Conservation (phyloP, 495 filamentous ascomycete genomes). For the Cetradonia linearis region DNA sequence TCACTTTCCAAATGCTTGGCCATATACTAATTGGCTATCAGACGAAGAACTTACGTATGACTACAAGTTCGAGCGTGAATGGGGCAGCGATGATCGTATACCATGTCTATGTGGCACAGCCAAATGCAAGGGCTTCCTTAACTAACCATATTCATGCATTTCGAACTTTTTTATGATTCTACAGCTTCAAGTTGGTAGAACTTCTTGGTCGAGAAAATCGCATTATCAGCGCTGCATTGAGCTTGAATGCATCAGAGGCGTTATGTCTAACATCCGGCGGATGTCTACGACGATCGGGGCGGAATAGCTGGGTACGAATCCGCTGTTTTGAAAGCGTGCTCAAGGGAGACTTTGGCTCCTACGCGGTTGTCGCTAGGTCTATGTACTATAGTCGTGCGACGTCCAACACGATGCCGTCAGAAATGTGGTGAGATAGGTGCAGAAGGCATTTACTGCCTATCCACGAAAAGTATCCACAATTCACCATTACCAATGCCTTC, state of each 20-base stretch:
- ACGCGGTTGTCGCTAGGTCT: background rate
- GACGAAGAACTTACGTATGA: conserved; percentile 99
- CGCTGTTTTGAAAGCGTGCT: conserved; percentile 3
- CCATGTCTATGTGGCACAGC: conserved; percentile 93
- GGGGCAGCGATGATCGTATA: conserved; percentile 87
- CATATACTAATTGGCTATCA: conserved; percentile 29
- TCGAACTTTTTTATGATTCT: conserved; percentile 7
- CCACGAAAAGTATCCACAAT: conserved; percentile 4
- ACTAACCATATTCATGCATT: conserved; percentile 38
- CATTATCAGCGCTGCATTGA: conserved; percentile 11
- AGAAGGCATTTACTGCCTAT: background rate
- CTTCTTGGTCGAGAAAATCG: conserved; percentile 7
- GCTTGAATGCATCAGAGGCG: conserved; percentile 12
- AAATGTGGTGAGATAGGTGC: background rate
- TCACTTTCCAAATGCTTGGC: background rate
- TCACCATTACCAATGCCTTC: background rate
- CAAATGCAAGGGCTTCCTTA: conserved; percentile 97
- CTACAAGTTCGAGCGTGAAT: conserved; percentile 98
- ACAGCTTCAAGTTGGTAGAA: conserved; percentile 9
- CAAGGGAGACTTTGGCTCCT: background rate
- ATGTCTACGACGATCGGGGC: background rate
- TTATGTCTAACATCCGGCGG: background rate
- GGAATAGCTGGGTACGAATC: background rate
- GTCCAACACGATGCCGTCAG: background rate
- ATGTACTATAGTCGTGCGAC: conserved; percentile 7